These are phyloP conservation scores for Petunia secreta DNA, from an alignment of 257 asterid genomes.

Conservation along the genomic window DNA sequence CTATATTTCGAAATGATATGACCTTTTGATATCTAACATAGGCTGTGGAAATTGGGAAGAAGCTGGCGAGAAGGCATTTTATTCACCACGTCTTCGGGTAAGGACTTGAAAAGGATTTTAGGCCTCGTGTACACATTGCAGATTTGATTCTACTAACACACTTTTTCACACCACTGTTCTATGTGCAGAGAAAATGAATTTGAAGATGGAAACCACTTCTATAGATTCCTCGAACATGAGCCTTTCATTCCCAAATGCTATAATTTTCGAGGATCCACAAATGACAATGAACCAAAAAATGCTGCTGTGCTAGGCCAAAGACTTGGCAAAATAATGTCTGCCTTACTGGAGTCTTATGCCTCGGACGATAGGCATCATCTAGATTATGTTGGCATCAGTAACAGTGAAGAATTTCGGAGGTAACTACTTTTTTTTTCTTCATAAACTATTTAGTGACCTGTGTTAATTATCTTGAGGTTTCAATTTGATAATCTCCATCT, in stretches of 20 bases:
- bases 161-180: background rate
- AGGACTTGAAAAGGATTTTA: constrained; percentile 28
- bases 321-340: constrained; percentile 73
- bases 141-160: constrained; percentile 6
- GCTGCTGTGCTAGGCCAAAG: constrained; percentile 58
- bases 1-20: background rate
- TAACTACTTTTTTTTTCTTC: constrained; percentile 27
- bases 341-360: constrained; percentile 80
- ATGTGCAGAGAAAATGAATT: constrained; percentile 73
- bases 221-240: constrained; percentile 89
- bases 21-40: constrained; percentile 29
- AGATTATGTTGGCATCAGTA: constrained; percentile 78
- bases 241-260: constrained; percentile 79
- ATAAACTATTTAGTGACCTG: background rate
- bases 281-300: constrained; percentile 63
- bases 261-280: constrained; percentile 73
- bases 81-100: constrained; percentile 92
- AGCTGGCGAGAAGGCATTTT: constrained; percentile 73
- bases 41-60: constrained; percentile 87
- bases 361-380: constrained; percentile 66
- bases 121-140: background rate
- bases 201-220: constrained; percentile 85
- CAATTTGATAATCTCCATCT: background rate
- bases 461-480: background rate
- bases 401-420: constrained; percentile 98